phyloP scores from a whole-genome alignment of 495 filamentous ascomycete species.

The Ascodesmis nigricans region DNA sequence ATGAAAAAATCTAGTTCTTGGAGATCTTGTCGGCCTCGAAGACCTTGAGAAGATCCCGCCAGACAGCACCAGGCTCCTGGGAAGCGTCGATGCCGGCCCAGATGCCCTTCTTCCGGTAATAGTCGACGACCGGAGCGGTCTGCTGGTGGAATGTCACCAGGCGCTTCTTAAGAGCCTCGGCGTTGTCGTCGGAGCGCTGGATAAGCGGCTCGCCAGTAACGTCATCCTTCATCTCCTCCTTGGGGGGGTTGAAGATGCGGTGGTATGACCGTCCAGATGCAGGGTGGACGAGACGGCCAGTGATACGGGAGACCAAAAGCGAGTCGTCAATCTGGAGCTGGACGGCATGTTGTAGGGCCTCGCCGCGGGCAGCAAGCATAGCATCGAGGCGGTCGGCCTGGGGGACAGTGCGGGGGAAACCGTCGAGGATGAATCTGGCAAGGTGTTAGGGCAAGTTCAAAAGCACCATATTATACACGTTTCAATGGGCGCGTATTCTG shows the following conservation, averaged over 20 bases:
- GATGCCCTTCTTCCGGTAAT: conserved; percentile 93
- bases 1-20: conserved; percentile 1
- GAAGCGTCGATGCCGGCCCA: conserved; percentile 92
- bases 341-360: conserved; percentile 75
- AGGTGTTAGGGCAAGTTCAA: conserved; percentile 1
- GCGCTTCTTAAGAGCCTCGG: conserved; percentile 89
- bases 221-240: conserved; percentile 82
- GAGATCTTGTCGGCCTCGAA: conserved; percentile 50
- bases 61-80: conserved; percentile 88
- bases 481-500: conserved; percentile 1
- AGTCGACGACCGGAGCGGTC: conserved; percentile 74
- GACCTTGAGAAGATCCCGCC: conserved; percentile 72
- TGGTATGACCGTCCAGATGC: conserved; percentile 93
- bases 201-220: conserved; percentile 90
- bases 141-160: conserved; percentile 83
- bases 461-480: conserved; percentile 6
- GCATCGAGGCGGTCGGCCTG: conserved; percentile 86
- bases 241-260: conserved; percentile 96
- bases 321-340: conserved; percentile 93
- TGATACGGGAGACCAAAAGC: conserved; percentile 86
- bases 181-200: conserved; percentile 92
- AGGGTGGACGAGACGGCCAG: conserved; percentile 82
- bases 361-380: conserved; percentile 53
- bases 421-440: conserved; percentile 87
- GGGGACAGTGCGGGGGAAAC: conserved; percentile 87